Base-by-base conservation (phyloP, 1,284 basidiomycete species). In the Malassezia equina region DNA sequence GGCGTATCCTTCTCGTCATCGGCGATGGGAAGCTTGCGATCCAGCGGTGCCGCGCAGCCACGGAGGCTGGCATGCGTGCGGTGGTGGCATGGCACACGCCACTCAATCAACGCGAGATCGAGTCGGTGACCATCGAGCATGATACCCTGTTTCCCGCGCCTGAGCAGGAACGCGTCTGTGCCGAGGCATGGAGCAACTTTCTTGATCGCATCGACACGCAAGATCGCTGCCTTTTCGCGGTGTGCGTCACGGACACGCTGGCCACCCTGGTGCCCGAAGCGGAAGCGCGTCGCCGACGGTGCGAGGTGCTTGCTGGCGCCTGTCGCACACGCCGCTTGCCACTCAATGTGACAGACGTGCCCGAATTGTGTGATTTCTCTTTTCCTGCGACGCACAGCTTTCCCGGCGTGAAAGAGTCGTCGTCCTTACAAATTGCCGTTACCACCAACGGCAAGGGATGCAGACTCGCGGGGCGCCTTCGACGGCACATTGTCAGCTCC, bases 381-480 rank as follows among this genome's bases (percentile, higher is more conserved):
- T 91, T 95, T 77, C 82, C 87, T 0, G 83, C 90, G 0, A 83
- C 84, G 0, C 88, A 95, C 70, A 86, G 91, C 4, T 90, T 95
- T 67, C 73, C 80, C 3, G 66, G 71, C 43, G 59, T 5, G 67
- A 73, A 9, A 28, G 60, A 43, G n/a, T 24, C 53, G n/a, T 67
- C 81, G 5, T 82, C 85, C 2, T 78, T 95, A 0, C 90, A 95
- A 69, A 77, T 98, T 11, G 88, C 86, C 0, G 81, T 96, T 1
- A 88, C 89, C 0, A 91, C 91, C 1, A 95, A 94, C 64, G 89
- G 90, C 0, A 82, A 86, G 57, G 93, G 91, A 1, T 96, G 93
- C 69, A 79, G 93, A 12, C 78, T 98, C 3, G 86, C 86, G 0
- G 82, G 84, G 1, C 80, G 91, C 9, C 78, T 98, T 33, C 82